Conservation (phyloP, 306 rosid species). For the Abrus pulchellus region DNA sequence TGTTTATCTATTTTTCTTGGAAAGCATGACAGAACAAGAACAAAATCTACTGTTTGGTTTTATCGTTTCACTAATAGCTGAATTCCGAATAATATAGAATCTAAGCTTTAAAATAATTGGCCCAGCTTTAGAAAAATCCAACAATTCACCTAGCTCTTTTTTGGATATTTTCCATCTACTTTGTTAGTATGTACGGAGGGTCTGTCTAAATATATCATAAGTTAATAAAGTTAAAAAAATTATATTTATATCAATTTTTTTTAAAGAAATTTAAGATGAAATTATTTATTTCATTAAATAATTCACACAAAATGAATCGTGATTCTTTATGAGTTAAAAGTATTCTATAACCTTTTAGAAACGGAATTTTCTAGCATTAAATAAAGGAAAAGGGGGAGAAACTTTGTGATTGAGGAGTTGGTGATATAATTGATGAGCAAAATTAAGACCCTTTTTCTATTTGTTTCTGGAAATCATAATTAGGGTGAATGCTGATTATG, state of each 20-base stretch:
- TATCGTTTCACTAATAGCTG: slow-evolving; percentile 40
- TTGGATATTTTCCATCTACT: slow-evolving; percentile 15
- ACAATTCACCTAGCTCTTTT: neutral
- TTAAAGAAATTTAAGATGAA: too few species aligned
- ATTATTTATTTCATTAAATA: too few species aligned
- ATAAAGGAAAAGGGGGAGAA: neutral
- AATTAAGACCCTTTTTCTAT: neutral
- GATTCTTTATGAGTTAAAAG: neutral
- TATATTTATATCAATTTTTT: too few species aligned
- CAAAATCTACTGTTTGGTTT: slow-evolving; percentile 45
- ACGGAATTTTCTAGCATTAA: neutral
- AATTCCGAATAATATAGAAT: slow-evolving; percentile 23
- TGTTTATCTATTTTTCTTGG: slow-evolving; percentile 47
- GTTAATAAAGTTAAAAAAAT: too few species aligned
- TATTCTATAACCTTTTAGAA: neutral
- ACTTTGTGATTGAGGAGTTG: slow-evolving; percentile 16
- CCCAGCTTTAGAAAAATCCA: slow-evolving; percentile 31
- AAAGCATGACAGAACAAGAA: slow-evolving; percentile 37
- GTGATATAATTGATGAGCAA: slow-evolving; percentile 23
- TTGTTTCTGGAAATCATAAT: slow-evolving; percentile 15
- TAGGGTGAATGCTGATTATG: neutral
- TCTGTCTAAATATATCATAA: too few species aligned
- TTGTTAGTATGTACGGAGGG: neutral
- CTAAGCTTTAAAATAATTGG: slow-evolving; percentile 37
- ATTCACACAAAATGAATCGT: neutral